Conservation (phyloP, 164 flowering plant genomes). For the Stephania cephalantha region DNA sequence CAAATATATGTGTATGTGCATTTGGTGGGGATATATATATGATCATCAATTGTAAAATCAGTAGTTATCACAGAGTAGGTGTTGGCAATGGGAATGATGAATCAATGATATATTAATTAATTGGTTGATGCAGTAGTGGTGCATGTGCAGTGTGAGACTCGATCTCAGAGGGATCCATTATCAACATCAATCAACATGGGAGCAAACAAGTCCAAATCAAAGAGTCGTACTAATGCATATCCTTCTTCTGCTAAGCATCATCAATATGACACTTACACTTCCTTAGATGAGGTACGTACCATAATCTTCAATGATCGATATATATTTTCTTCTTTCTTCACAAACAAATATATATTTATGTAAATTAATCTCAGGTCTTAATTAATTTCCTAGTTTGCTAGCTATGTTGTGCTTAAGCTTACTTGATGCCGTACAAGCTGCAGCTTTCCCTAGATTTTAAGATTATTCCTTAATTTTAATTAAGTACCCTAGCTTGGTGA, state of each 20-base stretch:
- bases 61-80: no score
- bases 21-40: no score
- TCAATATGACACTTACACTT: slow-evolving; percentile 33
- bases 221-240: not conserved
- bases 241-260: not conserved
- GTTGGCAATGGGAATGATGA: no score
- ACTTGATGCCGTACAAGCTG: no score
- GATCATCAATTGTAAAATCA: no score
- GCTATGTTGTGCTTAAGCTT: not conserved
- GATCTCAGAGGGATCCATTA: no score
- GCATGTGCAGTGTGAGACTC: no score
- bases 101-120: no score
- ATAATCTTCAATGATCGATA: not conserved
- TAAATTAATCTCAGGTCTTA: not conserved
- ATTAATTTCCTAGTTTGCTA: not conserved
- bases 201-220: slow-evolving; percentile 8
- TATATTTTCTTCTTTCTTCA: not conserved
- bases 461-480: no score
- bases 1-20: no score
- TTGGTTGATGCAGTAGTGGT: no score
- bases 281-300: slow-evolving; percentile 46
- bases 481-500: not conserved
- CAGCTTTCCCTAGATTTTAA: no score
- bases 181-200: slow-evolving; percentile 10
- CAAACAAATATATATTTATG: not conserved